These are phyloP conservation scores for Micractinium sp. DNA, from an alignment of 139 green algal genomes.

Conservation along the genomic window DNA sequence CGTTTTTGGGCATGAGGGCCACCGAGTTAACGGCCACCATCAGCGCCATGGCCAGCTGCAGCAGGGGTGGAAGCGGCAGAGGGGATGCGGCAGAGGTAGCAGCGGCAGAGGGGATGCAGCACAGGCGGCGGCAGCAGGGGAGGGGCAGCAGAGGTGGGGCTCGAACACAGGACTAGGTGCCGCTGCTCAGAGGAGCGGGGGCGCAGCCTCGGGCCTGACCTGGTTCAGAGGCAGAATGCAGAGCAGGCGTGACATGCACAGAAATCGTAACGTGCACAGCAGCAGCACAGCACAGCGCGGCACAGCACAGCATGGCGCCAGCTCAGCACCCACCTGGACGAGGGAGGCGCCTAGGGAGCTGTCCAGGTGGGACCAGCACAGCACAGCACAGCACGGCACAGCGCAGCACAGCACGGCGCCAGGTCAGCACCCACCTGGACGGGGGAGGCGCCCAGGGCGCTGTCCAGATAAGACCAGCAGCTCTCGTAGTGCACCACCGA, in stretches of 20 bases:
- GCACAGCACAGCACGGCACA: neutral
- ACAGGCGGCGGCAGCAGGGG: too few species aligned
- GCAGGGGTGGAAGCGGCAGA: neutral
- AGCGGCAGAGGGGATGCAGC: too few species aligned
- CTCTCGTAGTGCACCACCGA: neutral
- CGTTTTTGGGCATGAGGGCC: slow-evolving; percentile 11
- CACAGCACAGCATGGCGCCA: neutral
- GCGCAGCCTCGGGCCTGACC: too few species aligned
- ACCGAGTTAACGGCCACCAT: neutral
- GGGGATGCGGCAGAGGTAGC: too few species aligned
- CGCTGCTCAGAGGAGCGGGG: too few species aligned
- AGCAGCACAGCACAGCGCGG: too few species aligned
- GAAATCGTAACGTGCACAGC: too few species aligned
- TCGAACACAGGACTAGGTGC: too few species aligned
- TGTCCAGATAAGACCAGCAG: slow-evolving; percentile 17
- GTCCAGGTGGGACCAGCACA: slow-evolving; percentile 7
- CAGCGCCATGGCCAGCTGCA: slow-evolving; percentile 13
- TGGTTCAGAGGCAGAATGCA: too few species aligned
- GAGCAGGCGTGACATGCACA: too few species aligned
- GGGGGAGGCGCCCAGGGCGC: neutral
- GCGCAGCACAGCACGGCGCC: neutral
- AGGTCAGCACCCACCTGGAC: slow-evolving; percentile 20
- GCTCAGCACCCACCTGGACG: neutral
- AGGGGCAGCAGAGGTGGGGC: too few species aligned
- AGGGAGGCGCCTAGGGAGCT: neutral